phyloP scores from a whole-genome alignment of 345 rosid genomes.

The Citrus australasica region DNA sequence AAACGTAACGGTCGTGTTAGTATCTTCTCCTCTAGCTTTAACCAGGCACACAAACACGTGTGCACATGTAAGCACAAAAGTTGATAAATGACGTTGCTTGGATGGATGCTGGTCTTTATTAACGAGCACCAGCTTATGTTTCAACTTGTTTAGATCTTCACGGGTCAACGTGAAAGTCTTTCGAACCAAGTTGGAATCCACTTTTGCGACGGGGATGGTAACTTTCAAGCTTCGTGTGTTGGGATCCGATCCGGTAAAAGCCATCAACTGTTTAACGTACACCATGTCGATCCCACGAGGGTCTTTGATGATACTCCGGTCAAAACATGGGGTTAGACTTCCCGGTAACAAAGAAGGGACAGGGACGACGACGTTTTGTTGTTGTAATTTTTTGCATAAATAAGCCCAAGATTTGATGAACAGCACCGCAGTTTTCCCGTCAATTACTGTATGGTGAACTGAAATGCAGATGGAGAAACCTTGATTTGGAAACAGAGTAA shows the following conservation, averaged over 20 bases:
- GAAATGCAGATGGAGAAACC: slow-evolving; percentile 36
- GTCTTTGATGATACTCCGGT: slow-evolving; percentile 23
- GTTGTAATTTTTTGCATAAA: slow-evolving; percentile 10
- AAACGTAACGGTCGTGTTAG: background rate
- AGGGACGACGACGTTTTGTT: background rate
- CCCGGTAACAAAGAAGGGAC: slow-evolving; percentile 10
- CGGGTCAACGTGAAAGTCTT: slow-evolving; percentile 28
- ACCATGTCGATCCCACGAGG: slow-evolving; percentile 17
- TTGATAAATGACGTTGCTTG: slow-evolving; percentile 17
- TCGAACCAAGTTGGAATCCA: slow-evolving; percentile 10
- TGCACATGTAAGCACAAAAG: slow-evolving; percentile 34
- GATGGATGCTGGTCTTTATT: too few relatives aligned
- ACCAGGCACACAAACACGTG: slow-evolving; percentile 25
- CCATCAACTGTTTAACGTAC: background rate
- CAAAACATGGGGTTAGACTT: slow-evolving; percentile 20
- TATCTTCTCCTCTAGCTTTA: slow-evolving; percentile 19
- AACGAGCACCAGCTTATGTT: slow-evolving; percentile 3
- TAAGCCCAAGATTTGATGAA: slow-evolving; percentile 43
- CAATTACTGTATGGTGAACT: slow-evolving; percentile 36
- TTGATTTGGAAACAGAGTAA: slow-evolving; percentile 30
- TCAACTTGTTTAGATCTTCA: slow-evolving; percentile 22
- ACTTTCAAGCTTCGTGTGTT: slow-evolving; percentile 17
- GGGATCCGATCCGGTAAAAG: background rate
- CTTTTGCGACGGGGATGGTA: background rate
- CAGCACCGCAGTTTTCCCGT: slow-evolving; percentile 33